phyloP scores from a whole-genome alignment of 2,329 filamentous ascomycete species.

The Claviceps spartinae region DNA sequence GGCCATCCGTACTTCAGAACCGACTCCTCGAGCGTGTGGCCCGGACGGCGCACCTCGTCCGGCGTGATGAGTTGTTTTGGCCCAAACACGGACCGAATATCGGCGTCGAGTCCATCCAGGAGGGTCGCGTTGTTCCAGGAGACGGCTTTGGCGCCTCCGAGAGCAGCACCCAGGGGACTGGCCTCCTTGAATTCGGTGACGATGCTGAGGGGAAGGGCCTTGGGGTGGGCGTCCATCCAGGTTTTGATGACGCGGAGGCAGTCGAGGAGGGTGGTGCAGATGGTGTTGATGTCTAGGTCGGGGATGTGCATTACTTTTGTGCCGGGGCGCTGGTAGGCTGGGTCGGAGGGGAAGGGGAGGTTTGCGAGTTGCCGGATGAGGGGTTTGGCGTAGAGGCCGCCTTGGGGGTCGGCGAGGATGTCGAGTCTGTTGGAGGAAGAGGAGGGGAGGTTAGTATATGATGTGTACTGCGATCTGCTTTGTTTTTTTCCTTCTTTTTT shows the following conservation, averaged over 20 bases:
- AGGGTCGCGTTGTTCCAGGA: slow-evolving; percentile 28
- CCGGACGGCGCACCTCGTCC: slow-evolving; percentile 28
- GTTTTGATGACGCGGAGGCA: slow-evolving; percentile 28
- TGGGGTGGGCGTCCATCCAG: slow-evolving; percentile 29
- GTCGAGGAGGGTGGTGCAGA: slow-evolving; percentile 31
- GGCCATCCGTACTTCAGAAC: slow-evolving; percentile 36
- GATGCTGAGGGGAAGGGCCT: slow-evolving; percentile 32
- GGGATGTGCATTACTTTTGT: slow-evolving; percentile 38
- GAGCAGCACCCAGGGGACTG: slow-evolving; percentile 9
- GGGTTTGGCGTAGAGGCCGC: slow-evolving; percentile 32
- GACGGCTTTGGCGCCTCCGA: slow-evolving; percentile 23
- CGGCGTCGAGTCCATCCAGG: slow-evolving; percentile 30
- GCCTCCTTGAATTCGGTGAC: slow-evolving; percentile 35
- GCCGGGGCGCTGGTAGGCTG: slow-evolving; percentile 26
- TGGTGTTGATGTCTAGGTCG: slow-evolving; percentile 30
- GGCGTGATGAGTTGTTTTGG: slow-evolving; percentile 28
- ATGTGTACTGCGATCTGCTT: too few relatives aligned
- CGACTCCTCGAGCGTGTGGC: slow-evolving; percentile 30
- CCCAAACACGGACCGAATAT: slow-evolving; percentile 31
- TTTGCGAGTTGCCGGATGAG: slow-evolving; percentile 27
- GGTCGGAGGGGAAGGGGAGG: slow-evolving; percentile 23
- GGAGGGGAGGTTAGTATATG: too few relatives aligned
- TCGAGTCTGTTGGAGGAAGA: slow-evolving; percentile 18
- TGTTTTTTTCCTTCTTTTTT: not conserved
- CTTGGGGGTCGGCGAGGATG: slow-evolving; percentile 32